phyloP scores from a whole-genome alignment of 2,329 filamentous ascomycete genomes.

The Colletotrichum sp. region DNA sequence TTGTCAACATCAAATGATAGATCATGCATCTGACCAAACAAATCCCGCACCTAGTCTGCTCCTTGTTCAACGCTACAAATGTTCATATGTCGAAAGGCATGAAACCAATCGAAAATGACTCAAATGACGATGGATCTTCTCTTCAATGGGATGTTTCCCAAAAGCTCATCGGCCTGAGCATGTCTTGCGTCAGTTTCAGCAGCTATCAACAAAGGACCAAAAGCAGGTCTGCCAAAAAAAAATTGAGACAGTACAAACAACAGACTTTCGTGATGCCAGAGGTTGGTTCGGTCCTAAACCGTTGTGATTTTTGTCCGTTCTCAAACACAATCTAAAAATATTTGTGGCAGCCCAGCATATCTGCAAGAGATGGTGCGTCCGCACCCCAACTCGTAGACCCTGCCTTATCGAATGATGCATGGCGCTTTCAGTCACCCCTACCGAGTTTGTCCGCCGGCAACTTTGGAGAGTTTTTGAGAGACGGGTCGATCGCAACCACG shows the following conservation, averaged over 20 bases:
- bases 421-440: neutral
- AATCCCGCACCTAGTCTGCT: neutral
- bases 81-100: accelerated
- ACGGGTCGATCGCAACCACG: neutral
- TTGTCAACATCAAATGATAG: neutral
- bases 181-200: neutral
- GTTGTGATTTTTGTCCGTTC: neutral
- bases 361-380: accelerated
- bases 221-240: neutral
- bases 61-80: neutral
- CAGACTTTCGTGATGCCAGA: neutral
- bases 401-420: neutral
- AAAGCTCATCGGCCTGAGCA: neutral
- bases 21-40: neutral
- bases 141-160: neutral
- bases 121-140: neutral
- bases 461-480: neutral
- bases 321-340: accelerated
- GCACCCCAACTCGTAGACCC: neutral
- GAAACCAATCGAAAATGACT: neutral
- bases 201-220: neutral
- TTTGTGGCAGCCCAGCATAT: neutral
- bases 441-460: neutral
- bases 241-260: neutral
- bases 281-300: neutral